Percentiles rank a stretch among this genome's conserved stretches.
Evolutionary conservation across 805 yeast species (phyloP).

Genomic region (Yamadazyma akitaensis): DNA sequence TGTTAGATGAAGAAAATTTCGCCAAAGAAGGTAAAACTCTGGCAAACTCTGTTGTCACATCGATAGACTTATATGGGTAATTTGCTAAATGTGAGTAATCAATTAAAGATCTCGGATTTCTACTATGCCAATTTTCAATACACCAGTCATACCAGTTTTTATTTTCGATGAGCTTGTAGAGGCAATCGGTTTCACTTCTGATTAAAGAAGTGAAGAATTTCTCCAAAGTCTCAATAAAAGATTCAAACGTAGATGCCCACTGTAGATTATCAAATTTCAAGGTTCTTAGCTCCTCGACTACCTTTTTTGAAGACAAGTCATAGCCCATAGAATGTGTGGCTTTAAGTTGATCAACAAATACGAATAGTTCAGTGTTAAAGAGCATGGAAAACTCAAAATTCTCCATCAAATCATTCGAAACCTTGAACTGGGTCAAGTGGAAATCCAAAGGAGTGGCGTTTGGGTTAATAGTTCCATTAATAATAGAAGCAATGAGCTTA

Average conservation of each 20-base stretch:
- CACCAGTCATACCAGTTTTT: slow-evolving; percentile 16
- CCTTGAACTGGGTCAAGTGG: slow-evolving; percentile 10
- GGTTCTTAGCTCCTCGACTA: background rate
- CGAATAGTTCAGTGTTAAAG: slow-evolving; percentile 14
- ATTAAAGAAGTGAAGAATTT: background rate
- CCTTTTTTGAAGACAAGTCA: background rate
- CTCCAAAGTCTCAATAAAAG: background rate
- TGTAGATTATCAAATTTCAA: slow-evolving; percentile 4
- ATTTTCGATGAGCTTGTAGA: slow-evolving; percentile 8
- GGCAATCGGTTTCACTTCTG: slow-evolving; percentile 3
- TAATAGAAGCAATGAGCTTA: slow-evolving; percentile 4
- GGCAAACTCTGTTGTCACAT: slow-evolving; percentile 12
- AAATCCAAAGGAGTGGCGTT: slow-evolving; percentile 6
- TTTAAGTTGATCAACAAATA: slow-evolving; percentile 17
- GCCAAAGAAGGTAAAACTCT: slow-evolving; percentile 6
- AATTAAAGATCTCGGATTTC: slow-evolving; percentile 6
- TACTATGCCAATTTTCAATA: slow-evolving; percentile 8
- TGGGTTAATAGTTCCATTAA: slow-evolving; percentile 11
- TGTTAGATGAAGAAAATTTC: slow-evolving; percentile 7
- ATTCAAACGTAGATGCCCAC: background rate
- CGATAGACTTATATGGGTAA: slow-evolving; percentile 9
- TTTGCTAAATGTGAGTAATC: slow-evolving; percentile 14
- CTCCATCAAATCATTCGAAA: slow-evolving; percentile 13
- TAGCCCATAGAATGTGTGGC: slow-evolving; percentile 11
- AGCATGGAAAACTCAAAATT: slow-evolving; percentile 22